Evolutionary conservation across 2,329 filamentous ascomycete species (phyloP).

Genomic region (Penicillium sp.): DNA sequence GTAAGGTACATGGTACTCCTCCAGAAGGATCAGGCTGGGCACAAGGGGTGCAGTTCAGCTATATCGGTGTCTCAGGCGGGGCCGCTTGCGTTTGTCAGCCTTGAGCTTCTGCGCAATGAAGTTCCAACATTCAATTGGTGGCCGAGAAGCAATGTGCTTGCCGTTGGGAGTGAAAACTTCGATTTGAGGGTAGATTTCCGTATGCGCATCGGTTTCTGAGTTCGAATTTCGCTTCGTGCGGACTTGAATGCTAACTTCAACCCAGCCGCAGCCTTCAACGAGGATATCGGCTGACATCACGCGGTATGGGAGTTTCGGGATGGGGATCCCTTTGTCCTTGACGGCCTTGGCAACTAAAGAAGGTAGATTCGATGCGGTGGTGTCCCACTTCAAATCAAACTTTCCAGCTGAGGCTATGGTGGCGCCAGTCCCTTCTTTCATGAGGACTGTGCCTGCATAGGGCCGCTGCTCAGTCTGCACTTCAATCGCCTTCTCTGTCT

Average conservation of each 20-base stretch:
- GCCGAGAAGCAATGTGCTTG: constrained; percentile 64
- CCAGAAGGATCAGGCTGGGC: background rate
- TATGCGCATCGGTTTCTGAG: constrained; percentile 36
- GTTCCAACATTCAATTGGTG: constrained; percentile 38
- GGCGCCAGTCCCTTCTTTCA: constrained; percentile 58
- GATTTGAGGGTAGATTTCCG: constrained; percentile 59
- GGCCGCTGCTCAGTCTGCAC: constrained; percentile 68
- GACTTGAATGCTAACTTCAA: constrained; percentile 83
- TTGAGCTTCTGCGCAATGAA: constrained; percentile 36
- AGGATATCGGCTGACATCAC: constrained; percentile 82
- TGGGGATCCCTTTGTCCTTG: constrained; percentile 61
- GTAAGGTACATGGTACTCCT: constrained; percentile 6
- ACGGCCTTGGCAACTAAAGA: constrained; percentile 68
- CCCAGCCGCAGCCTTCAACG: constrained; percentile 90
- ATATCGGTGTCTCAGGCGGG: constrained; percentile 20
- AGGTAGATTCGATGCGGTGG: constrained; percentile 76
- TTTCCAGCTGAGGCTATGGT: constrained; percentile 70
- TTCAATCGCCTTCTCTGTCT: constrained; percentile 74
- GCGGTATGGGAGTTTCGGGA: constrained; percentile 67
- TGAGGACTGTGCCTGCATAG: constrained; percentile 65
- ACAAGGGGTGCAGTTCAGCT: constrained; percentile 3
- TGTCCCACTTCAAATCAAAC: constrained; percentile 76
- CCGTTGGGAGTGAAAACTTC: constrained; percentile 86
- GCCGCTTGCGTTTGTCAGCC: constrained; percentile 33
- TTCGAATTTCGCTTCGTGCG: constrained; percentile 53